phyloP scores from a whole-genome alignment of 805 yeast genomes.

The Candida saitoana region DNA sequence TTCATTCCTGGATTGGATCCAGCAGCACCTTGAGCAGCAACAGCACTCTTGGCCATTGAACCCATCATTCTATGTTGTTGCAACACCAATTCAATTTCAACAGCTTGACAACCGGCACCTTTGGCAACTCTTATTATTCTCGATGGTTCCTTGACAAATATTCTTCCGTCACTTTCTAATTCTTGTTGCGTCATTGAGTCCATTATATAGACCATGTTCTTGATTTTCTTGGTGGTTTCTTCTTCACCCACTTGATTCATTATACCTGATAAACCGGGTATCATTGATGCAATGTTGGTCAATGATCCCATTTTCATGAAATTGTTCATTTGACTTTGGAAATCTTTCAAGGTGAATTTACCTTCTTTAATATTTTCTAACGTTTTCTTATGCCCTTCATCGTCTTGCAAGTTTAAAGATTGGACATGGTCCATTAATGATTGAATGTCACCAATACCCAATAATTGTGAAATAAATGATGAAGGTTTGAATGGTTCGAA shows the following conservation, averaged over 20 bases:
- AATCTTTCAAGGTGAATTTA: slow-evolving; percentile 84
- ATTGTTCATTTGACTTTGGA: slow-evolving; percentile 92
- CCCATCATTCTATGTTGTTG: slow-evolving; percentile 94
- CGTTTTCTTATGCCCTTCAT: slow-evolving; percentile 77
- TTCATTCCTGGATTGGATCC: slow-evolving; percentile 40
- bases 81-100: slow-evolving; percentile 89
- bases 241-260: slow-evolving; percentile 88
- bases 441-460: slow-evolving; percentile 95
- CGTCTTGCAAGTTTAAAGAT: slow-evolving; percentile 63
- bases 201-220: slow-evolving; percentile 84
- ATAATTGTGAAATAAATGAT: slow-evolving; percentile 81
- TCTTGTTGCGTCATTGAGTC: slow-evolving; percentile 95
- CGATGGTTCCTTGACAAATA: slow-evolving; percentile 75
- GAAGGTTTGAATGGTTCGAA: slow-evolving; percentile 87
- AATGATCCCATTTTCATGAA: slow-evolving; percentile 96
- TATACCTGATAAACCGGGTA: slow-evolving; percentile 84
- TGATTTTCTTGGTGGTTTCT: slow-evolving; percentile 79
- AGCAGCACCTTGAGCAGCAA: slow-evolving; percentile 31
- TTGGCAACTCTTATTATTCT: slow-evolving; percentile 87
- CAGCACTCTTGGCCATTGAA: slow-evolving; percentile 75
- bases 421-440: slow-evolving; percentile 92
- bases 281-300: slow-evolving; percentile 90
- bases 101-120: slow-evolving; percentile 89
- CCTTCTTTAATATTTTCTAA: slow-evolving; percentile 94
- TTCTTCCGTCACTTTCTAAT: slow-evolving; percentile 81